phyloP scores from a whole-genome alignment of 2,329 filamentous ascomycete genomes.

The Biscogniauxia sp. region DNA sequence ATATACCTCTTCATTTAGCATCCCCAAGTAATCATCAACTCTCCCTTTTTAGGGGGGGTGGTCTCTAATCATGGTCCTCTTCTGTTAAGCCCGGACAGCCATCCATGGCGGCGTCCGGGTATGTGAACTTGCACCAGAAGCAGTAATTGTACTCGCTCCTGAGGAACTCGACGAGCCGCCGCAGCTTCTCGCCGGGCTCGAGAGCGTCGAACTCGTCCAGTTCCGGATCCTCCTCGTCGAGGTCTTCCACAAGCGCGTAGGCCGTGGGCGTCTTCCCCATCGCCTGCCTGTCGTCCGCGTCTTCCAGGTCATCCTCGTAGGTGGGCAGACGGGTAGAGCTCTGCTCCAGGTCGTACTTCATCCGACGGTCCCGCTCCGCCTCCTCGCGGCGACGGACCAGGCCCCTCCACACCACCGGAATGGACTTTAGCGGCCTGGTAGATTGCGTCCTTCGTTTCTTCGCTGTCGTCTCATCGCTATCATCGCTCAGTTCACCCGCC shows the following conservation, averaged over 20 bases:
- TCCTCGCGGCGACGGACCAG: slow-evolving; percentile 69
- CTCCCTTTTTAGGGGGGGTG: no score
- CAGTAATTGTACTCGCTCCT: slow-evolving; percentile 76
- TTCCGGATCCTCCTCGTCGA: slow-evolving; percentile 78
- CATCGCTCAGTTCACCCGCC: slow-evolving; percentile 14
- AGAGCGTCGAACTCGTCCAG: slow-evolving; percentile 76
- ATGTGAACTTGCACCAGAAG: slow-evolving; percentile 92
- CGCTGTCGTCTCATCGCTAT: slow-evolving; percentile 20
- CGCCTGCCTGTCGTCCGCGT: slow-evolving; percentile 69
- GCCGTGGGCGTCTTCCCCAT: slow-evolving; percentile 56
- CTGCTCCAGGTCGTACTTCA: slow-evolving; percentile 65
- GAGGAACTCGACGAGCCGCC: slow-evolving; percentile 65
- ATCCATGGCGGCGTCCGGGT: slow-evolving; percentile 72
- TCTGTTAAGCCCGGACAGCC: slow-evolving; percentile 86
- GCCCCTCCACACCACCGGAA: slow-evolving; percentile 78
- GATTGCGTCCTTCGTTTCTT: slow-evolving; percentile 37
- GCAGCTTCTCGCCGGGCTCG: slow-evolving; percentile 63
- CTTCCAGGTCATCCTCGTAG: slow-evolving; percentile 67
- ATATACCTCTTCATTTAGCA: not conserved
- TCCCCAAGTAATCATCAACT: no score
- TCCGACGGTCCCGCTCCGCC: slow-evolving; percentile 64
- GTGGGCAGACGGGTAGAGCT: slow-evolving; percentile 61
- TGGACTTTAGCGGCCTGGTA: slow-evolving; percentile 57
- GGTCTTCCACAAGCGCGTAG: slow-evolving; percentile 62
- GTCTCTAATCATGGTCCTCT: slow-evolving; percentile 66